A percentile compares a stretch with the other conserved stretches of the same genome.
Evolutionary conservation across 805 yeast species (phyloP).

Genomic region (Candida michaelii): DNA sequence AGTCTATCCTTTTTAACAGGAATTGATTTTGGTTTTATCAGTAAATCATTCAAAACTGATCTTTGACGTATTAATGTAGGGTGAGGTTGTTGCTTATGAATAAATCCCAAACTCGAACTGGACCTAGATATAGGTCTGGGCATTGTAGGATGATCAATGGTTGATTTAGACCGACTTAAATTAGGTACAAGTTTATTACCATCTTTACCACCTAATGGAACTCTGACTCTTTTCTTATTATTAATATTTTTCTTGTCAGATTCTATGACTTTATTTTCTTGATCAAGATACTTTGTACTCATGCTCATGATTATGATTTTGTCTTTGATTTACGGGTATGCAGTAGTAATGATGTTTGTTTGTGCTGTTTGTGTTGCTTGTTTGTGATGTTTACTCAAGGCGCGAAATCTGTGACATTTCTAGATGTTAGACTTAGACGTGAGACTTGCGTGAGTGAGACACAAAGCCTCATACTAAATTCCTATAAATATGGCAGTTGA

Average conservation of each 20-base stretch:
- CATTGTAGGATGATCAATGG: slow-evolving; percentile 10
- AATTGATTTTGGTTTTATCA: not conserved
- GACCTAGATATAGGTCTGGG: slow-evolving; percentile 26
- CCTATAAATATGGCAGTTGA: slow-evolving; percentile 24
- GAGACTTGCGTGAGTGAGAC: too few species aligned
- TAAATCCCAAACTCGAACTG: slow-evolving; percentile 39
- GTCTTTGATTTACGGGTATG: not conserved
- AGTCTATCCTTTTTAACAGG: slow-evolving; percentile 4
- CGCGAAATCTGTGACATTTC: too few species aligned
- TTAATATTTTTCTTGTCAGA: slow-evolving; percentile 4
- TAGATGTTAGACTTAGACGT: too few species aligned
- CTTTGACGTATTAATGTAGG: slow-evolving; percentile 1
- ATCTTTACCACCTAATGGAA: slow-evolving; percentile 43
- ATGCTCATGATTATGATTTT: not conserved
- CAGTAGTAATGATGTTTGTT: too few species aligned
- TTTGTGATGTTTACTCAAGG: too few species aligned
- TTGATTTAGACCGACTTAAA: slow-evolving; percentile 32
- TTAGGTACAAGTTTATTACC: slow-evolving; percentile 26
- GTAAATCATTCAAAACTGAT: not conserved
- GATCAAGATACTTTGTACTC: slow-evolving; percentile 7
- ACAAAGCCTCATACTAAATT: not conserved
- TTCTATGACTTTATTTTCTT: slow-evolving; percentile 7
- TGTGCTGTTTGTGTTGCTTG: too few species aligned
- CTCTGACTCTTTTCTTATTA: slow-evolving; percentile 17
- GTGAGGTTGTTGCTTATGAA: slow-evolving; percentile 13